Base-by-base conservation (phyloP, 495 filamentous ascomycete genomes). In the Penicillium ochrochloron region DNA sequence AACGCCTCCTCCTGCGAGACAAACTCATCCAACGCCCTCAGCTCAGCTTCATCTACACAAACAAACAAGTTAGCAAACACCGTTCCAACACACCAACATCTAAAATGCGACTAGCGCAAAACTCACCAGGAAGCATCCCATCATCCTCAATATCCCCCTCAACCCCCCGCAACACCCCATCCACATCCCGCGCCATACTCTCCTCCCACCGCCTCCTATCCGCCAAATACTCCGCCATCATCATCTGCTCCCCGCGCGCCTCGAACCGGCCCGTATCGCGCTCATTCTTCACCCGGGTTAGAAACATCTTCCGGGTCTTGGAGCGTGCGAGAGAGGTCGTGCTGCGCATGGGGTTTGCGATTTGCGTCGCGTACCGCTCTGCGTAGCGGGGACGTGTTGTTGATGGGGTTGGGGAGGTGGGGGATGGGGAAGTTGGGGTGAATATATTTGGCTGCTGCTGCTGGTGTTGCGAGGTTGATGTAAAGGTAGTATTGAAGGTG, bases 161-260 rank as follows among this genome's bases (percentile, higher is more conserved):
- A 60, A 66, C 50, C 11, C 59, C 66, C n/a, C 55, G 35, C 37
- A 64, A 64, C 63, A 70, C 33, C 25, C 53, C 59, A 60, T 76
- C 78, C 34, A 73, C 74, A 55, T 75, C 61, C 29, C 70, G 61
- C 52, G 66, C 69, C 79, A 83, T 81, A n/a, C 54, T 57, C 63
- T 83, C 83, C 53, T 83, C 83, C 69, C 83, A 76, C 59, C 80
- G 75, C 65, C 76, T 75, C 68, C 83, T 78, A 67, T 86, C 84
- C 37, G 81, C 80, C 35, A 78, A 60, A 65, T 75, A 65, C 66
- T 82, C 80, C 70, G 79, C 70, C 39, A 70, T 73, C 70, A 78
- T 73, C 59, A 96, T 87, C 83, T 96, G 90, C 61, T 97, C 92
- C 51, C 92, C 90, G 2, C 92, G 77, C 80, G 42, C 86, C 85